These are phyloP conservation scores for Ulvella scutata DNA, from an alignment of 139 green algal species.

Conservation along the genomic window DNA sequence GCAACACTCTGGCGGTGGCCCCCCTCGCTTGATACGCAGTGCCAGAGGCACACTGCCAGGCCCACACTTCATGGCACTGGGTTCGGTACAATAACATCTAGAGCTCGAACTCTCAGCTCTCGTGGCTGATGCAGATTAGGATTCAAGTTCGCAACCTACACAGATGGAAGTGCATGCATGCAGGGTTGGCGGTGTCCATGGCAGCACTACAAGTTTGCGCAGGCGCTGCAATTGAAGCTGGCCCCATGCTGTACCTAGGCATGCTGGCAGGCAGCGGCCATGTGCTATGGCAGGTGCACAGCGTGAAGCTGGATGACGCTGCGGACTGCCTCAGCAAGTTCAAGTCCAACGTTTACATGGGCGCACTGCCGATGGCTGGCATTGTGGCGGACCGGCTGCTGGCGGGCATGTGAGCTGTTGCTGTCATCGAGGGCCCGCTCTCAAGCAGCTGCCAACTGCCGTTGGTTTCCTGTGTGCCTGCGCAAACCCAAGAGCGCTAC, in stretches of 20 bases:
- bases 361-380: slow-evolving; percentile 55
- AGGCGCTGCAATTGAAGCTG: slow-evolving; percentile 12
- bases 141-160: not conserved
- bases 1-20: slow-evolving; percentile 3
- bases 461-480: too few species aligned
- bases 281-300: slow-evolving; percentile 53
- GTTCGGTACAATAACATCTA: too few species aligned
- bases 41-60: too few species aligned
- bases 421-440: too few species aligned
- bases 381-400: slow-evolving; percentile 56
- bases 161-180: not conserved
- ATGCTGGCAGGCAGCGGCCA: slow-evolving; percentile 34
- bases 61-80: too few species aligned
- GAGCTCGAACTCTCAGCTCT: too few species aligned
- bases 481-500: too few species aligned
- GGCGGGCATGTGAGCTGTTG: too few species aligned
- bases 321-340: slow-evolving; percentile 78
- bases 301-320: slow-evolving; percentile 46
- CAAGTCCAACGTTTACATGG: slow-evolving; percentile 75
- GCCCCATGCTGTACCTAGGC: slow-evolving; percentile 20
- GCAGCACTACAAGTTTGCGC: slow-evolving; percentile 13
- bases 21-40: slow-evolving; percentile 18
- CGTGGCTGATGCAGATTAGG: not conserved
- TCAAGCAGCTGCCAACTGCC: too few species aligned
- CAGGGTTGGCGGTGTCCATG: slow-evolving; percentile 15